phyloP scores from a whole-genome alignment of 129 eudicot genomes.

The Flaveria trinervia region DNA sequence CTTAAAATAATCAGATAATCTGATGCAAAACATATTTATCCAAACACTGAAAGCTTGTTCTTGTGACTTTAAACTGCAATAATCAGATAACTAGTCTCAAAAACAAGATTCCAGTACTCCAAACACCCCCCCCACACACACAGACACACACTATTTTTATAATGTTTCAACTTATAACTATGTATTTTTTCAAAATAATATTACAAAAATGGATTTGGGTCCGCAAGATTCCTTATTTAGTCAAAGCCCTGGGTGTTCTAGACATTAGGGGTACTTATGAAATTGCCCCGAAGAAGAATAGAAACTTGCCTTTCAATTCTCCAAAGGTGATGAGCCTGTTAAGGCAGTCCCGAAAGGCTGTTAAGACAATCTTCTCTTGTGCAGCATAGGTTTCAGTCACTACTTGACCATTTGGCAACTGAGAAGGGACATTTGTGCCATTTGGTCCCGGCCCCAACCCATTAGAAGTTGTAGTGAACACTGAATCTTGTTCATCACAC shows the following conservation, averaged over 20 bases:
- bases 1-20: neutral
- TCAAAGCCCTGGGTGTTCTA: neutral
- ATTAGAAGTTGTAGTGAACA: conserved; percentile 32
- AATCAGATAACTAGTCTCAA: neutral
- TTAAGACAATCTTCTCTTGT: conserved; percentile 68
- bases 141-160: neutral
- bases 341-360: conserved; percentile 58
- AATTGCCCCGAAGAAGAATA: neutral
- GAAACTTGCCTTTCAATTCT: conserved; percentile 40
- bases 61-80: neutral
- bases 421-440: neutral
- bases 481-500: conserved; percentile 74
- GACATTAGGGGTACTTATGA: neutral
- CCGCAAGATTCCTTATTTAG: neutral
- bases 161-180: neutral
- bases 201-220: neutral
- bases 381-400: conserved; percentile 48
- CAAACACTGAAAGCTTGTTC: neutral
- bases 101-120: neutral
- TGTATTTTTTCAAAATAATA: too few relatives aligned
- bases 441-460: conserved; percentile 4
- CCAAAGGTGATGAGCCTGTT: conserved; percentile 59
- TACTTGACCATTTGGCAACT: conserved; percentile 30
- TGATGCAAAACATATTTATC: neutral
- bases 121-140: neutral